Base-by-base conservation (phyloP, 108 stramenopile species). In the Bacterosira constricta region DNA sequence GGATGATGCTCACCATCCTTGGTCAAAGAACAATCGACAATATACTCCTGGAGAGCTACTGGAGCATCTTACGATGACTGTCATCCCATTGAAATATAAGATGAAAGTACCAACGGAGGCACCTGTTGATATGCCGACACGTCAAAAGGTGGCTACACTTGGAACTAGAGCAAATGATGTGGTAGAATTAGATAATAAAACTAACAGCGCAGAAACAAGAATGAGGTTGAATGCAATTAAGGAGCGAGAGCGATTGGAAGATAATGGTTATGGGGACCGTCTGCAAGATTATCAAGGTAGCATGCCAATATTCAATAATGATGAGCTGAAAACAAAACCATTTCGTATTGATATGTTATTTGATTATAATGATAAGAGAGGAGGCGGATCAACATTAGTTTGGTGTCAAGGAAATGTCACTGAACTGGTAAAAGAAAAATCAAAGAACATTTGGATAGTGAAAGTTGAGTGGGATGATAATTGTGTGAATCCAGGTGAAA, bases 391-490 rank as follows among this genome's bases (percentile, higher is more conserved):
- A 39, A 37, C n/a, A 20, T 39, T 39, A 25, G 39, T 39, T 32
- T 60, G 59, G 59, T 35, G 35, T 25, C 59, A 60, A 39, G 59
- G 59, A 17, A 60, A 37, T 17, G 59, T 60, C 21, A 25, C 37
- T 36, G 59, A 37, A 25, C 35, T 60, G 35, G 38, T 60, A 21
- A 60, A 25, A 39, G 47, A 49, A 49, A 18, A 39, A 21, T 11
- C 59, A 25, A 39, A 39, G 25, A 60, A 36, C 15, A 31, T 31
- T 11, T 27, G 30, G 27, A 31, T 56, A 23, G 59, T 60, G 18
- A 60, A 39, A 39, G 25, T 60, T 25, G 37, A 60, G 37, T 60
- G 59, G 59, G 38, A 60, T 60, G 59, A 39, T 18, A 25, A 36
- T 20, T 60, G 59, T 41, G 18, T 60, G 35, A 36, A 39, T 25